Base-by-base conservation (phyloP, 2,329 filamentous ascomycete genomes). In the Fusarium luffae region DNA sequence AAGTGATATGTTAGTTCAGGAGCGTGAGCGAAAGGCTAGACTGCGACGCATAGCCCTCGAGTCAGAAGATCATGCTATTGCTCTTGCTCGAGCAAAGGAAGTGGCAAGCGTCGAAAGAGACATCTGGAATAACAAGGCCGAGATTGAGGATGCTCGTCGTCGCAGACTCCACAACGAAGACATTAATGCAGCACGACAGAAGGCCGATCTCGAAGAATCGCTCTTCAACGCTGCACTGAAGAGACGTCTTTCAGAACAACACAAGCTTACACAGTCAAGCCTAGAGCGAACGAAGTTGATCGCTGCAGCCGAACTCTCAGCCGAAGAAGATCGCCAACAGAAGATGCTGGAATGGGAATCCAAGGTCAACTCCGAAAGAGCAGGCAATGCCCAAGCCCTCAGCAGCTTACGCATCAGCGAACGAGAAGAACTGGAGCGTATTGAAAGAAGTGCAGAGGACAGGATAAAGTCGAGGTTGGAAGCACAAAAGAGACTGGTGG, bases 401-500 rank as follows among this genome's bases (percentile, higher is more conserved):
- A 85, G 83, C 59, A 81, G 79, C 16, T 78, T 88, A 23, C 77
- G 83, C 12, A 74, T 87, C 21, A 77, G 81, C 49, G 86, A 89
- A 75, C 75, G 86, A 13, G 82, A 86, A 73, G 84, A 86, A 68
- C 59, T 86, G 3, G 85, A 87, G 57, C 74, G 78, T 13, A 72
- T 87, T 18, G 86, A 88, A 55, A 75, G 78, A 25, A 79, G 77
- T 13, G 81, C 83, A 14, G 85, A 87, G 37, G 75, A 77, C 32
- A 77, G 86, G 23, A 78, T 85, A 48, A 79, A 80, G 66, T 79
- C 75, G 34, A 74, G 85, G 18, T 75, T 88, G 11, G 80, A 81
- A 54, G 83, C 86, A 74, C 86, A 88, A 77, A 82, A 81, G 77
- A 84, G 81, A 74, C 74, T 88, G 52, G 84, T 88, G 4, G 84